Evolutionary conservation across 164 flowering plant species (phyloP).

Genomic region (Cinnamomum micranthum): DNA sequence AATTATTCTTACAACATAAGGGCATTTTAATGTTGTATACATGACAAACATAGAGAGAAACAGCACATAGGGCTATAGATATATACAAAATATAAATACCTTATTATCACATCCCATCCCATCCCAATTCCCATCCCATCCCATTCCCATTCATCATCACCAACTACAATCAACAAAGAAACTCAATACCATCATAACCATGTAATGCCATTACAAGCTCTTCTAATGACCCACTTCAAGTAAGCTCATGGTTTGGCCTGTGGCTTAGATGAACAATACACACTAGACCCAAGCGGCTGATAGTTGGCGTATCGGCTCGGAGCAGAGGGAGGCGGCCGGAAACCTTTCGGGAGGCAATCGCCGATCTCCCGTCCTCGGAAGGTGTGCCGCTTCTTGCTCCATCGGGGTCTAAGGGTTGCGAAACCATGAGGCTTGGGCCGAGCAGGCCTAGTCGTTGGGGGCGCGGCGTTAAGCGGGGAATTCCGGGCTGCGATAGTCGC

Average conservation of each 20-base stretch:
- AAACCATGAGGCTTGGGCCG: background rate
- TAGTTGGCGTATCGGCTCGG: slow-evolving; percentile 70
- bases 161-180: no score
- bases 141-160: no score
- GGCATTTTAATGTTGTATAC: no score
- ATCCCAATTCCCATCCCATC: no score
- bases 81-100: no score
- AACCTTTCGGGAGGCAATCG: slow-evolving; percentile 67
- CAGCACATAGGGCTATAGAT: no score
- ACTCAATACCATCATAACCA: background rate
- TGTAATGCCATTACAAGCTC: background rate
- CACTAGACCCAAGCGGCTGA: slow-evolving; percentile 28
- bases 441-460: background rate
- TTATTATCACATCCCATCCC: no score
- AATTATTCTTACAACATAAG: no score
- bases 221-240: background rate
- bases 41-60: no score
- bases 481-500: slow-evolving; percentile 9
- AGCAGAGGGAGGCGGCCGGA: slow-evolving; percentile 50
- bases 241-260: background rate
- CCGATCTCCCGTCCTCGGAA: slow-evolving; percentile 31
- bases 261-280: slow-evolving; percentile 15
- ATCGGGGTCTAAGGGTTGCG: slow-evolving; percentile 17
- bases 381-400: slow-evolving; percentile 12
- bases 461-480: slow-evolving; percentile 9